Percentiles rank a stretch among this genome's conserved stretches.
These are phyloP conservation scores for Epichloe elymi DNA, from an alignment of 2,329 filamentous ascomycete genomes.

Conservation along the genomic window DNA sequence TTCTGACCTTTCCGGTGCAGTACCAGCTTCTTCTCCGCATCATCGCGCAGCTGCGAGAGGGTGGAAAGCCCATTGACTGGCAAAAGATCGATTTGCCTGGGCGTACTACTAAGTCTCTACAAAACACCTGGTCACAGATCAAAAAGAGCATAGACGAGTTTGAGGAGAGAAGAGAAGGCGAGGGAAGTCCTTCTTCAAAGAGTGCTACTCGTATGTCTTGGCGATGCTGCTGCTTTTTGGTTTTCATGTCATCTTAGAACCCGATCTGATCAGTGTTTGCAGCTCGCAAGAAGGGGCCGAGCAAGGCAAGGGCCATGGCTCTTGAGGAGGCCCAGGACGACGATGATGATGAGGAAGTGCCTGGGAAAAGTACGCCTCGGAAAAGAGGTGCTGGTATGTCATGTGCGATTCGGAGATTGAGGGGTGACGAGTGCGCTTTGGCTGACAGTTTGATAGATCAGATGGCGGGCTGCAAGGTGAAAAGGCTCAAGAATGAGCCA, in stretches of 20 bases:
- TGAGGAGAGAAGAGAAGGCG: slow-evolving; percentile 11
- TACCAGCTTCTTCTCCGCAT: slow-evolving; percentile 23
- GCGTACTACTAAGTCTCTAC: slow-evolving; percentile 24
- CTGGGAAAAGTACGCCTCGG: not conserved
- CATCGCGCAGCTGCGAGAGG: slow-evolving; percentile 19
- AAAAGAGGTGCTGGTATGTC: not conserved
- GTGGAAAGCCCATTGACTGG: slow-evolving; percentile 24
- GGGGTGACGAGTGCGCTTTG: too few species aligned
- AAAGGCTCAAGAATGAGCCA: not conserved
- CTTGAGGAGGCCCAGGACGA: not conserved
- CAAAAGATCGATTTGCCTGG: slow-evolving; percentile 21
- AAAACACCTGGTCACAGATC: slow-evolving; percentile 24
- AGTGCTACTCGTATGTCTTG: slow-evolving; percentile 11
- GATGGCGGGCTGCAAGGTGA: not conserved
- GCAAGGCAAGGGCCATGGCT: not conserved
- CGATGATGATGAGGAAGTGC: not conserved
- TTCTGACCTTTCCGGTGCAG: slow-evolving; percentile 9
- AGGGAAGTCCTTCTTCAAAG: slow-evolving; percentile 1
- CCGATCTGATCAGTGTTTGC: not conserved
- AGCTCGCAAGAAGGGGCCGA: not conserved
- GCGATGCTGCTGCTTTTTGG: not conserved
- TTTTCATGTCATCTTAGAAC: not conserved
- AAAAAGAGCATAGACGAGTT: slow-evolving; percentile 23
- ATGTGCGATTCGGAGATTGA: not conserved
- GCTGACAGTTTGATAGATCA: not conserved